Conservation (phyloP, 2,329 filamentous ascomycete species). For the Aspergillus thermomutatus region DNA sequence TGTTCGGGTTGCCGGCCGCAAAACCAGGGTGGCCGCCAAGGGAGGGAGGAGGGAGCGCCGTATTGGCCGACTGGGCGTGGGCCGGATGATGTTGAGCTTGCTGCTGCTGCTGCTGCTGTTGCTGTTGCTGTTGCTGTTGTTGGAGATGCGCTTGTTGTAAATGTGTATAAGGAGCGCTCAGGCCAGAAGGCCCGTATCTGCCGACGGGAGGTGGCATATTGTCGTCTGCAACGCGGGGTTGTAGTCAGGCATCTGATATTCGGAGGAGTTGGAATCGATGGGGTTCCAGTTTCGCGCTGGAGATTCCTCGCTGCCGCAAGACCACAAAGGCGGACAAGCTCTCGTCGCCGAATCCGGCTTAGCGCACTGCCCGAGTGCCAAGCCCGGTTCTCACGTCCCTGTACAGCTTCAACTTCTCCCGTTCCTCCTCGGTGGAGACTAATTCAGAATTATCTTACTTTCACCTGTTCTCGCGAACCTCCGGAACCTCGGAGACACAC, state of each 20-base stretch:
- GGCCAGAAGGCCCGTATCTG: slow-evolving; percentile 56
- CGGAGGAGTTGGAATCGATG: slow-evolving; percentile 1
- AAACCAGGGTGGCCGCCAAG: slow-evolving; percentile 69
- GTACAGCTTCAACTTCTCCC: slow-evolving; percentile 21
- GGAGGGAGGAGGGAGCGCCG: slow-evolving; percentile 52
- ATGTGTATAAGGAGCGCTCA: slow-evolving; percentile 59
- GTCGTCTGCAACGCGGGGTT: slow-evolving; percentile 7
- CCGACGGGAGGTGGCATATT: slow-evolving; percentile 58
- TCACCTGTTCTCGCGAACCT: slow-evolving; percentile 13
- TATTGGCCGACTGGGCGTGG: slow-evolving; percentile 45
- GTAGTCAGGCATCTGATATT: slow-evolving; percentile 16
- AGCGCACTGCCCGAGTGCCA: slow-evolving; percentile 25
- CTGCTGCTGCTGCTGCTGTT: slow-evolving; percentile 46
- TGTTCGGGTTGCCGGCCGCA: slow-evolving; percentile 59
- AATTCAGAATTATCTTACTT: slow-evolving; percentile 1
- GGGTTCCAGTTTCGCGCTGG: slow-evolving; percentile 21
- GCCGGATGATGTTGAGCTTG: slow-evolving; percentile 43
- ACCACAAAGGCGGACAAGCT: slow-evolving; percentile 25
- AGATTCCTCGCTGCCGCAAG: slow-evolving; percentile 1
- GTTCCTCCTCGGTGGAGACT: slow-evolving; percentile 1
- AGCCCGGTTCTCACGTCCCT: slow-evolving; percentile 15
- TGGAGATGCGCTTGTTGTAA: slow-evolving; percentile 50
- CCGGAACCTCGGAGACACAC: slow-evolving; percentile 7
- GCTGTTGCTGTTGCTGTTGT: slow-evolving; percentile 42
- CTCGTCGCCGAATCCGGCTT: slow-evolving; percentile 25